Evolutionary conservation across 768 basidiomycete species (phyloP).

Genomic region (Lactifluus echinatus): DNA sequence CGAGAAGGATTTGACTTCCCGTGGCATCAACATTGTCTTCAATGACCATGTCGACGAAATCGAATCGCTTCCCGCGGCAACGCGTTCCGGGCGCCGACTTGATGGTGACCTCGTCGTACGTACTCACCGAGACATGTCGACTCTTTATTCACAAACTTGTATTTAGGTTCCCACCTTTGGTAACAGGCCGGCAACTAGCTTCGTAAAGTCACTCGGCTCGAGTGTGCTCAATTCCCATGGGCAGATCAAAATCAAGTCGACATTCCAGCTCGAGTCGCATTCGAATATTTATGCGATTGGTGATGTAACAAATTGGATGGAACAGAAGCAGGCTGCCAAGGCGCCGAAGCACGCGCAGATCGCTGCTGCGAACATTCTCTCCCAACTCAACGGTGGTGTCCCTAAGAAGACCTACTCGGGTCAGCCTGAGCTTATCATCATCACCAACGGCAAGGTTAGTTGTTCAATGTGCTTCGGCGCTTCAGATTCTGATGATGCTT

Average conservation of each 20-base stretch:
- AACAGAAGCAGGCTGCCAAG: slow-evolving; percentile 57
- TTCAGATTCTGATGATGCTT: not conserved
- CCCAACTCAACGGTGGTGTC: slow-evolving; percentile 32
- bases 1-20: slow-evolving; percentile 32
- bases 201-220: slow-evolving; percentile 40
- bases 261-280: slow-evolving; percentile 45
- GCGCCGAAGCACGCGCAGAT: slow-evolving; percentile 35
- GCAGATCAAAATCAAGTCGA: slow-evolving; percentile 45
- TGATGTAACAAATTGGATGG: slow-evolving; percentile 54
- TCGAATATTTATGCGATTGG: slow-evolving; percentile 56
- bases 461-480: not conserved
- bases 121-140: not conserved
- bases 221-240: slow-evolving; percentile 30
- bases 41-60: slow-evolving; percentile 39
- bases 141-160: not conserved
- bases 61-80: slow-evolving; percentile 34
- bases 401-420: slow-evolving; percentile 40
- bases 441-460: slow-evolving; percentile 19
- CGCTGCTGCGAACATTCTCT: slow-evolving; percentile 41
- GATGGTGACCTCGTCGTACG: slow-evolving; percentile 53
- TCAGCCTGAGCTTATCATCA: slow-evolving; percentile 41
- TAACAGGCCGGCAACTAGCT: slow-evolving; percentile 42
- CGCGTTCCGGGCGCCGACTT: slow-evolving; percentile 42
- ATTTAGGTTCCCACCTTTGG: slow-evolving; percentile 27
- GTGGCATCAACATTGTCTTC: slow-evolving; percentile 43